Evolutionary conservation across 371 early-diverging fungal genomes (phyloP).

Genomic region (Entomophthora muscae): DNA sequence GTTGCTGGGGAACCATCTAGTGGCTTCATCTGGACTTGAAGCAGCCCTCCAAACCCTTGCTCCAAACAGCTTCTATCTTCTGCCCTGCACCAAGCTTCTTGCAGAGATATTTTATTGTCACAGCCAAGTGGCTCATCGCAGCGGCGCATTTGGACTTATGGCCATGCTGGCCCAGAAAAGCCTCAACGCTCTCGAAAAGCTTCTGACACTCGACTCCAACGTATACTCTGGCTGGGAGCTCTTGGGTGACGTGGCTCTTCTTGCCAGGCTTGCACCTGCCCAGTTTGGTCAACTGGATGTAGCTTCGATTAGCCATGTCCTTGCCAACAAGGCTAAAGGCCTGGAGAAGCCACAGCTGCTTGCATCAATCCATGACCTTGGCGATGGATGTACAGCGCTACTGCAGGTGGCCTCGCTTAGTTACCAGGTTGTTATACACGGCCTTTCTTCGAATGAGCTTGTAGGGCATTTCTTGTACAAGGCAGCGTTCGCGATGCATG

Average conservation of each 20-base stretch:
- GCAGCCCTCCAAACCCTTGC: conserved; percentile 15
- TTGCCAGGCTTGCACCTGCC: not conserved
- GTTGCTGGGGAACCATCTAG: conserved; percentile 39
- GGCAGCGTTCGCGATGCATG: not conserved
- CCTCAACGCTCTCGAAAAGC: not conserved
- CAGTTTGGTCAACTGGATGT: not conserved
- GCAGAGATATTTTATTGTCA: not conserved
- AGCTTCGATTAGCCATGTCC: not conserved
- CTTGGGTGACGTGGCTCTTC: not conserved
- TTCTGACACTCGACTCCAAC: not conserved
- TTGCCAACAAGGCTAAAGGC: not conserved
- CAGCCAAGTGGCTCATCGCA: not conserved
- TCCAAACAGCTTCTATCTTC: not conserved
- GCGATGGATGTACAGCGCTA: not conserved
- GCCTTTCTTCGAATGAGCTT: not conserved
- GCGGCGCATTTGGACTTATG: not conserved
- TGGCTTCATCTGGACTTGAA: conserved; percentile 37
- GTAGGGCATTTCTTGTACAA: conserved; percentile 12
- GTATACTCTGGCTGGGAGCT: not conserved
- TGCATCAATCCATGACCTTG: not conserved
- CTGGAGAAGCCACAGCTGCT: not conserved
- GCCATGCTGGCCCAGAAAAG: not conserved
- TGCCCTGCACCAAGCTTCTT: not conserved
- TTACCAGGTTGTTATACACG: conserved; percentile 23
- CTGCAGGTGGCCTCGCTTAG: conserved; percentile 21